A percentile compares a stretch with the other conserved stretches of the same genome.
phyloP scores from a whole-genome alignment of 2,329 filamentous ascomycete genomes.

The Alternaria arborescens region DNA sequence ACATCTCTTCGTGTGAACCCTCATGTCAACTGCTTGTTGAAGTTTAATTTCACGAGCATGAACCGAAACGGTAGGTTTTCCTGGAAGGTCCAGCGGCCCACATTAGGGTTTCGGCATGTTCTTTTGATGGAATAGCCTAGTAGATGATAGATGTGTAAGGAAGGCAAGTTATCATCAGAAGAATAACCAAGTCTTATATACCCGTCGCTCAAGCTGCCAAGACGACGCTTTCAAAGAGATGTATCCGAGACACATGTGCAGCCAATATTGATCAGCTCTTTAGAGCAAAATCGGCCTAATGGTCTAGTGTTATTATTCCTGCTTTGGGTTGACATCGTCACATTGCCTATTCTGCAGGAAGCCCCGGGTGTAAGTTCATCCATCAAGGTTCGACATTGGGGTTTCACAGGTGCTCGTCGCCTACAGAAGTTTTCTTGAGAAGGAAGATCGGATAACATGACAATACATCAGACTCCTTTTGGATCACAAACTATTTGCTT shows the following conservation, averaged over 20 bases:
- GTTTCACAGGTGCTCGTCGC: not conserved
- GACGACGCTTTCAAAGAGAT: not conserved
- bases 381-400: no score
- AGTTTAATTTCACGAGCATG: no score
- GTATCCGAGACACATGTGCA: no score
- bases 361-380: slow-evolving; percentile 41
- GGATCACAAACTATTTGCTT: not conserved
- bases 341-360: slow-evolving; percentile 35
- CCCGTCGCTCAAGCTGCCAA: not conserved
- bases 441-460: not conserved
- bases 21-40: no score
- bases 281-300: slow-evolving; percentile 14
- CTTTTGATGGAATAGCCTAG: no score
- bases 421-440: not conserved
- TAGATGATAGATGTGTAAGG: no score
- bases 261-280: slow-evolving; percentile 5
- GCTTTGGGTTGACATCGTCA: slow-evolving; percentile 24
- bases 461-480: not conserved
- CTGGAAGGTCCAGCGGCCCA: no score
- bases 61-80: no score
- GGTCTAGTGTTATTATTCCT: slow-evolving; percentile 41
- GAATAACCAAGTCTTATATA: not conserved
- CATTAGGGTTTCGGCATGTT: no score
- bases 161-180: no score
- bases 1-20: no score